Base-by-base conservation (phyloP, 208 protist genomes). In the Trypanosoma boissoni region DNA sequence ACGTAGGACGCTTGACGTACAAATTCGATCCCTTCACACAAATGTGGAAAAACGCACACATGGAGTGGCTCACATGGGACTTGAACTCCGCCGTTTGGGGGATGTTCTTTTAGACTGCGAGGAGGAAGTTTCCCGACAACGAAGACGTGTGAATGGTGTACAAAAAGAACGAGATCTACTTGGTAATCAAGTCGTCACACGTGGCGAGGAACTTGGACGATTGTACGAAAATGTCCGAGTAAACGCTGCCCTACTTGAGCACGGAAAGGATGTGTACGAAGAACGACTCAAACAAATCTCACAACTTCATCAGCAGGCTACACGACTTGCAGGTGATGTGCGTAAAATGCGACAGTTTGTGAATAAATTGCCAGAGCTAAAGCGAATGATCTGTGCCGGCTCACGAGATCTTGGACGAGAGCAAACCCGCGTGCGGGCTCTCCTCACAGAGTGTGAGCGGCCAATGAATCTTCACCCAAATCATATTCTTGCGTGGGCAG, bases 191-290 rank as follows among this genome's bases (percentile, higher is more conserved):
- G 81, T 98, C n/a, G 97, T 99, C 39, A 59, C 90, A 44, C 78
- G 97, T 24, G 91, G 97, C 45, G 86, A 96, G 65, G 97, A 99
- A 77, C 79, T 99, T 14, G 79, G 84, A 43, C 49, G 78, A 43
- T 67, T 99, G 8, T 99, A 98, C 72, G 97, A 99, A 58, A 97
- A 97, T 64, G 91, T 99, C n/a, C 93, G 89, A 59, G 92, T 98
- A 20, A 93, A 99, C 64, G 76, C 97, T 68, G 74, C 82, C 12
- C 87, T 89, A 27, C 76, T 99, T 3, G 74, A 84, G 58, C 97
- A 98, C 55, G 96, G 96, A 39, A 97, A 97, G 72, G 60, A 72
- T 12, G 81, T 98, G 65, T 99, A 99, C 76, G 60, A 60, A 6
- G 88, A 98, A 45, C 72, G 89, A 12, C 58, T 88, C 1, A 60